Percentiles rank a stretch among this genome's conserved stretches.
phyloP scores from a whole-genome alignment of 2,329 filamentous ascomycete species.

The Botrytis pseudocinerea region DNA sequence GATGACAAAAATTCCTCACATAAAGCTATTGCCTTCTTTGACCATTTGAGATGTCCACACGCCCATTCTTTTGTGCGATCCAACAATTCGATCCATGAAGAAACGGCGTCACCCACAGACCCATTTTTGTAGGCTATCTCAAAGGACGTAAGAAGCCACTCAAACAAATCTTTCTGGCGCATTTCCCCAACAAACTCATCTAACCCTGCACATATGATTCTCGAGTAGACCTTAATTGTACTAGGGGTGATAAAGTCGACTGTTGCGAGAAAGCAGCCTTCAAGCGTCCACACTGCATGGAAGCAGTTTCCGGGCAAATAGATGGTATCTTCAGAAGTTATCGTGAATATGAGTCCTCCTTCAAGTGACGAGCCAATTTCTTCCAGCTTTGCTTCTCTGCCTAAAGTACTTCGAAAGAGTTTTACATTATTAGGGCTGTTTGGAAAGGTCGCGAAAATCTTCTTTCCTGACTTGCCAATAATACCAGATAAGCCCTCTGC shows the following conservation, averaged over 20 bases:
- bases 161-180: background rate
- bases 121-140: background rate
- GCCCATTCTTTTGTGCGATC: background rate
- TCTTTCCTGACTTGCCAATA: background rate
- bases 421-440: background rate
- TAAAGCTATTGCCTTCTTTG: background rate
- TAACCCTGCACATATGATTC: background rate
- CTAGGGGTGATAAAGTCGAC: background rate
- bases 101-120: background rate
- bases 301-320: background rate
- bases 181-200: background rate
- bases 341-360: background rate
- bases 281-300: background rate
- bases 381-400: background rate
- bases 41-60: background rate
- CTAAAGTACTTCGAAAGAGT: conserved; percentile 1
- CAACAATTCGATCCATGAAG: background rate
- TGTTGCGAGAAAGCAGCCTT: background rate
- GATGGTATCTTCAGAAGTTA: background rate
- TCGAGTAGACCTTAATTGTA: background rate
- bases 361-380: background rate
- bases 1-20: background rate
- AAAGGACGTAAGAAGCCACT: background rate
- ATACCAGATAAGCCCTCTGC: background rate
- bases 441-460: conserved; percentile 3